Evolutionary conservation across 2,329 filamentous ascomycete genomes (phyloP), one percentile per base, ranked within the genome.

Genomic region (Dactylella cylindrospora): DNA sequence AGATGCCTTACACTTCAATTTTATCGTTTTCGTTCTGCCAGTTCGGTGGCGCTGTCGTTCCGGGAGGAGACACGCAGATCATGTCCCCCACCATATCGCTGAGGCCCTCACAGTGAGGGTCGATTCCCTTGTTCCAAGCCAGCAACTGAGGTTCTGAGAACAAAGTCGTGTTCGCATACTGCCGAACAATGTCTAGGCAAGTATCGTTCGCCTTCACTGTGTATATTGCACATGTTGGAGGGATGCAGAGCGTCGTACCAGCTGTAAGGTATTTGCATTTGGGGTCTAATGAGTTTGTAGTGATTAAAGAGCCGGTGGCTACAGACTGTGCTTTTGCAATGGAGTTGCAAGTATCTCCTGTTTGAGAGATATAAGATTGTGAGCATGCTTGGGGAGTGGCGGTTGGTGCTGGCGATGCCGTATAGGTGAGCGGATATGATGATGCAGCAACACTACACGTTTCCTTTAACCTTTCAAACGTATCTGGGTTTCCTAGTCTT

Each of bases 241-340:
- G 44, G 2, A 49, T 9, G 23, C 44, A 49, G 10, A 49, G 45
- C 3, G 20, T 39, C 20, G 31, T 36, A 4, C 32, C 32, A 3
- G 45, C 22, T 15, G 20, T 20, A 3, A 49, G 25, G 13, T 49
- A 49, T 19, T 10, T 49, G 17, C 45, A 49, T n/a, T 39, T 29
- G 10, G 45, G 19, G 25, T 49, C 45, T 3, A 49, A 13, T 8
- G 32, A 36, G 22, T 49, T 49, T 3, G 38, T 20, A 10, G 25
- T 38, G 28, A 39, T 39, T 10, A 39, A 31, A 10, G n/a, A 13
- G 8, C 25, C 32, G 10, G 45, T 39, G 17, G 26, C 28, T n/a
- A 49, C 45, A 22, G 45, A 49, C 12, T 49, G 23, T 12, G 45
- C 45, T 31, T 49, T 49, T 5, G 45, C 31, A 4, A 49, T 49